phyloP scores from a whole-genome alignment of 805 yeast species.

The Schwanniomyces sp. region DNA sequence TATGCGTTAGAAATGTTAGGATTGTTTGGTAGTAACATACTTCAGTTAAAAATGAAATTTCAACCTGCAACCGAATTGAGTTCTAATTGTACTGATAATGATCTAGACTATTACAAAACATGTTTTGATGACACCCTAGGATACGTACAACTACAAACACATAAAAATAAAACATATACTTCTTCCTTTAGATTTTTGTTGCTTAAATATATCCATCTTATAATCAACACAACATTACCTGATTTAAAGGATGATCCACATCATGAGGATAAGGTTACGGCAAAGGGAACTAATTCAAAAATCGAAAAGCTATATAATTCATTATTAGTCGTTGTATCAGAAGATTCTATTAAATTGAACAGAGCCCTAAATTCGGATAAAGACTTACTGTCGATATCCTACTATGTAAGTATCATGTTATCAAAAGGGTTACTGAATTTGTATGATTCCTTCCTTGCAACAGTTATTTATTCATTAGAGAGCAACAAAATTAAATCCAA shows the following conservation, averaged over 20 bases:
- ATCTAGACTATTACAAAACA: slow-evolving; percentile 1
- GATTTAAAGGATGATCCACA: too few relatives aligned
- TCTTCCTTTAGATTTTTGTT: slow-evolving; percentile 13
- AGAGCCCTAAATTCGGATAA: slow-evolving; percentile 8
- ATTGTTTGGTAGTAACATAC: slow-evolving; percentile 51
- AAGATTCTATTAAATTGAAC: slow-evolving; percentile 7
- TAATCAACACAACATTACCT: not conserved
- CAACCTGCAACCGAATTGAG: not conserved
- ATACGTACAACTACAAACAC: slow-evolving; percentile 12
- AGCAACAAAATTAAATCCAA: slow-evolving; percentile 29
- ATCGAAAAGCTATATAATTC: slow-evolving; percentile 1
- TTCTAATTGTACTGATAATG: slow-evolving; percentile 5
- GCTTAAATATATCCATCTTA: slow-evolving; percentile 9
- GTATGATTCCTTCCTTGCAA: slow-evolving; percentile 53
- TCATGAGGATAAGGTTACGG: slow-evolving; percentile 3
- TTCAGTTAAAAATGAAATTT: slow-evolving; percentile 28
- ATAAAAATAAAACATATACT: slow-evolving; percentile 6
- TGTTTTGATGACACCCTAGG: slow-evolving; percentile 11
- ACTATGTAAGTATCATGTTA: slow-evolving; percentile 22
- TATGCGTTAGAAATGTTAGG: slow-evolving; percentile 64
- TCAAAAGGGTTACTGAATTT: slow-evolving; percentile 31
- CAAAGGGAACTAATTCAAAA: not conserved
- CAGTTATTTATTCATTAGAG: slow-evolving; percentile 41
- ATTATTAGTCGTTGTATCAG: slow-evolving; percentile 7
- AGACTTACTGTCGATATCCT: slow-evolving; percentile 11